Evolutionary conservation across 495 filamentous ascomycete genomes (phyloP), one percentile per base, ranked within the genome.

Genomic region (Neurospora pannonica): DNA sequence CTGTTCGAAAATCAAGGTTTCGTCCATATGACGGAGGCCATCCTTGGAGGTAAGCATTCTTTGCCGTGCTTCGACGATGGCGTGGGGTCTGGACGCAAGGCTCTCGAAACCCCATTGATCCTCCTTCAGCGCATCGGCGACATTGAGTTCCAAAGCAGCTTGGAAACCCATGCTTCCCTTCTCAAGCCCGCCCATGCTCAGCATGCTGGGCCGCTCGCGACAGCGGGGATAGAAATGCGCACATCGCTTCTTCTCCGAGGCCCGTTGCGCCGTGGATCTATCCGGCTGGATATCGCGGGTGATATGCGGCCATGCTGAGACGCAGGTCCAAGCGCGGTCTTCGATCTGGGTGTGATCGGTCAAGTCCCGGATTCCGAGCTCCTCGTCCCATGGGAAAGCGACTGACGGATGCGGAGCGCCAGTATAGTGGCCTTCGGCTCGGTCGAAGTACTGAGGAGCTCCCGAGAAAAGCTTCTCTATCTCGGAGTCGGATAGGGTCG

Each of bases 141-240:
- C 87, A 0, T 88, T 84, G 21, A 92, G 82, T 80, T 94, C 91
- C 24, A 94, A 83, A 21, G 90, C 93, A 71, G 92, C 89, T 74
- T 90, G 87, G 77, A 90, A 93, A n/a, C 92, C 93, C 34, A 94
- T 81, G 40, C 91, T 91, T 5, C 93, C 93, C 48, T 89, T 89
- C 78, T 95, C 93, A 48, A 88, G 83, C 62, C 92, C 90, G 73
- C 90, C 89, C 81, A 89, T 90, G 77, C 90, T 91, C 62, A 94
- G 84, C 92, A 94, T 95, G 80, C 88, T 92, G 7, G 93, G 92
- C 4, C 92, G 78, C 74, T 87, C 85, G 82, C 88, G 77, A 86
- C 87, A 82, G 78, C 89, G 74, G 81, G 85, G 81, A 83, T 90
- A 81, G 86, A 92, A 79, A 83, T 89, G 79, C 79, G 89, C 83